Percentiles rank a stretch among this genome's conserved stretches.
phyloP scores from a whole-genome alignment of 371 early-diverging fungal species.

The Smittium mucronatum region DNA sequence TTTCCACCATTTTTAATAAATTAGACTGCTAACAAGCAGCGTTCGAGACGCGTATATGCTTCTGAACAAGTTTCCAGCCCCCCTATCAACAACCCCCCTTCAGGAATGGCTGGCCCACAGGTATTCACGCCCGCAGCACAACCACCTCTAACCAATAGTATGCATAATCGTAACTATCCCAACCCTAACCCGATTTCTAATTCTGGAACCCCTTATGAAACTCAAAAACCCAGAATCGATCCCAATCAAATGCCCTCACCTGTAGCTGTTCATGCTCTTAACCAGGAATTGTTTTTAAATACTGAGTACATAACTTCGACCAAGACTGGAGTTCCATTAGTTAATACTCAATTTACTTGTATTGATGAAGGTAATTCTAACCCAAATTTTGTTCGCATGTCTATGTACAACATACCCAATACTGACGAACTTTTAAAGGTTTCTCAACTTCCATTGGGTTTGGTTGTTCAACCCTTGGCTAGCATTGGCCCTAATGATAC shows the following conservation, averaged over 20 bases:
- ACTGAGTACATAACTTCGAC: conserved; percentile 56
- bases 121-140: not conserved
- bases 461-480: conserved; percentile 86
- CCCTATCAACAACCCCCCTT: not conserved
- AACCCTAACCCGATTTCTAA: not conserved
- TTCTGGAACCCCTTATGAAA: conserved; percentile 15
- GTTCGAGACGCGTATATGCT: not conserved
- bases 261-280: conserved; percentile 58
- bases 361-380: conserved; percentile 89
- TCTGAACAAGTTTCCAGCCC: not conserved
- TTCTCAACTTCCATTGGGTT: conserved; percentile 69
- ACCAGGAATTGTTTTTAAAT: conserved; percentile 51
- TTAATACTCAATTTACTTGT: conserved; percentile 58
- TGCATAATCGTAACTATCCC: not conserved
- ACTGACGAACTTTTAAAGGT: conserved; percentile 60
- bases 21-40: not conserved
- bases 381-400: conserved; percentile 84
- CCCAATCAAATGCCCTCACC: conserved; percentile 90
- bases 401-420: conserved; percentile 68
- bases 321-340: conserved; percentile 53
- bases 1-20: not conserved
- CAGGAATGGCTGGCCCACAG: not conserved
- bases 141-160: not conserved
- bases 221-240: conserved; percentile 62
- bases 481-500: conserved; percentile 58